phyloP scores from a whole-genome alignment of 1,284 basidiomycete species.

The Irpex lacteus region DNA sequence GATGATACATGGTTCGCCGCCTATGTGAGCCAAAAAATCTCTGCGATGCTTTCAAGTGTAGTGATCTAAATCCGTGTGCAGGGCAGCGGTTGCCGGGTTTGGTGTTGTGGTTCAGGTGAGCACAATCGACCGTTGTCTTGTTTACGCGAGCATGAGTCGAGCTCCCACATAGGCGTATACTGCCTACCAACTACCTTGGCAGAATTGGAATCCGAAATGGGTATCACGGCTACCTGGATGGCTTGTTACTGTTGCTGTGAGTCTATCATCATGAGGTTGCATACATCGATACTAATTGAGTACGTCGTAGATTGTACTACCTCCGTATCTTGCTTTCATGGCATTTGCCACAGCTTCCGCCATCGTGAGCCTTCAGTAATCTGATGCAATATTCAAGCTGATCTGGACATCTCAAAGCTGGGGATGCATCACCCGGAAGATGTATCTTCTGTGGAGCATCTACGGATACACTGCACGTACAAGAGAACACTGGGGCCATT shows the following conservation, averaged over 20 bases:
- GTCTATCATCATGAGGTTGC: neutral
- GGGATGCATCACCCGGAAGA: constrained; percentile 30
- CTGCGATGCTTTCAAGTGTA: neutral
- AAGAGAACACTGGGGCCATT: constrained; percentile 23
- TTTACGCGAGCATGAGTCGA: neutral
- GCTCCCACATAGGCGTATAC: constrained; percentile 35
- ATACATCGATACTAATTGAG: constrained; percentile 6
- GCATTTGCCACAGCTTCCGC: constrained; percentile 18
- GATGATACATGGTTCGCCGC: constrained; percentile 49
- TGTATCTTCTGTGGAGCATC: constrained; percentile 37
- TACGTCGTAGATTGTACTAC: constrained; percentile 31
- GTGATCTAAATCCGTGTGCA: constrained; percentile 20
- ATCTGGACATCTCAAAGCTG: constrained; percentile 26
- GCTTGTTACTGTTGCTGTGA: constrained; percentile 11
- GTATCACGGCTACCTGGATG: constrained; percentile 16
- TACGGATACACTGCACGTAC: constrained; percentile 44
- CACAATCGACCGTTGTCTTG: neutral
- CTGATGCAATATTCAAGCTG: neutral
- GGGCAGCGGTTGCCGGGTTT: constrained; percentile 47
- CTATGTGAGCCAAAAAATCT: constrained; percentile 39
- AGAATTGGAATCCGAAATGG: constrained; percentile 10
- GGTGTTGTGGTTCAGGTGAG: constrained; percentile 48
- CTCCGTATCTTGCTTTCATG: constrained; percentile 36
- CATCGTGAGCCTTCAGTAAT: constrained; percentile 14
- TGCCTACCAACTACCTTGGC: constrained; percentile 29